phyloP scores from a whole-genome alignment of 306 rosid genomes.

The Elaeagnus macrophylla region DNA sequence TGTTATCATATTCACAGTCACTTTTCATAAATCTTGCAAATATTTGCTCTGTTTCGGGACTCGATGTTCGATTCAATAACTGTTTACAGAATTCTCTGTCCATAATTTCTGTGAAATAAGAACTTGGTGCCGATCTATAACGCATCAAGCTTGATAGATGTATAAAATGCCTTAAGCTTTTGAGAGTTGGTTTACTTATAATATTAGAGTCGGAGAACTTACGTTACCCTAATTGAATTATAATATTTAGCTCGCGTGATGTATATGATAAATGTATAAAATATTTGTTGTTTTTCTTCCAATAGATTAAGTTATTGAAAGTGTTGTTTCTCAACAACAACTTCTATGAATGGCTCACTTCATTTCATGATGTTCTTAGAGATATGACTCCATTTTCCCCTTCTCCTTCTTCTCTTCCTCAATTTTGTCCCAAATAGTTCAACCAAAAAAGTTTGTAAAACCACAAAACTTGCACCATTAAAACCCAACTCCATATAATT shows the following conservation, averaged over 20 bases:
- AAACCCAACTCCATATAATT: constrained; percentile 16
- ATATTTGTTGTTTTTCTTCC: too few relatives aligned
- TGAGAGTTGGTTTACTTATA: too few relatives aligned
- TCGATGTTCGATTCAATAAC: constrained; percentile 56
- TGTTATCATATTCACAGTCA: constrained; percentile 22
- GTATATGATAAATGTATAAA: too few relatives aligned
- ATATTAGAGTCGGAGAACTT: too few relatives aligned
- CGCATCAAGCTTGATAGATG: constrained; percentile 59
- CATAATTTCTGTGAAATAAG: constrained; percentile 47
- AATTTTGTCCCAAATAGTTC: constrained; percentile 11
- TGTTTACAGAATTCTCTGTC: constrained; percentile 68
- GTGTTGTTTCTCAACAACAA: too few relatives aligned
- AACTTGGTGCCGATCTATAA: constrained; percentile 79
- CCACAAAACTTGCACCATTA: constrained; percentile 31
- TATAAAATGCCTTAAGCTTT: too few relatives aligned
- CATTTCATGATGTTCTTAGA: constrained; percentile 43
- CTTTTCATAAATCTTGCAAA: constrained; percentile 49
- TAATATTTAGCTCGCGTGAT: too few relatives aligned
- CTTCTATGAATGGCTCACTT: too few relatives aligned
- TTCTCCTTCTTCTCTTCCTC: constrained; percentile 8
- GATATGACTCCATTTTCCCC: constrained; percentile 71
- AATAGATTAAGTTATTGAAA: too few relatives aligned
- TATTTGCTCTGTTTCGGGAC: constrained; percentile 75
- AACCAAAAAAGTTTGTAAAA: too few relatives aligned
- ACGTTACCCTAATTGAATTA: too few relatives aligned